These are phyloP conservation scores for Xylariaceae sp. DNA, from an alignment of 2,329 filamentous ascomycete genomes.

Conservation along the genomic window DNA sequence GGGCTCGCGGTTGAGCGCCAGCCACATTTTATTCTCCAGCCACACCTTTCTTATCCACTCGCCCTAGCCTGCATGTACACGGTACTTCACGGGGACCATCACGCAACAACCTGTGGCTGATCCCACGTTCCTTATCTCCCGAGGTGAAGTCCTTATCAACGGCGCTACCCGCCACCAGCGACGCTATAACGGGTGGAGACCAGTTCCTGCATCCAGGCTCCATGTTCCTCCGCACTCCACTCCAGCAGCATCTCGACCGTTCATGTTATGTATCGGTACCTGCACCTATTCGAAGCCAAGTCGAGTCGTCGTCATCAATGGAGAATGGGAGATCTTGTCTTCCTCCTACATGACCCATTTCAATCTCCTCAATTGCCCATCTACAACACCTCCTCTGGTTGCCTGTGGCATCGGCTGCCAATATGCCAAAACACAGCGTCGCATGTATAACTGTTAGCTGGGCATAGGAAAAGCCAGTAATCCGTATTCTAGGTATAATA, in stretches of 20 bases:
- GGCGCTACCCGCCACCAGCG: neutral
- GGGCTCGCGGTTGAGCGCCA: neutral
- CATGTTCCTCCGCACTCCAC: neutral
- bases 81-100: too few species aligned
- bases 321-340: neutral
- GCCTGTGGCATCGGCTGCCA: slow-evolving; percentile 18
- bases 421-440: slow-evolving; percentile 15
- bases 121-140: neutral
- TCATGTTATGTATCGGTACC: neutral
- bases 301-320: neutral
- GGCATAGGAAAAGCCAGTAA: slow-evolving; percentile 17
- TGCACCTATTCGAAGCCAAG: neutral
- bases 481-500: neutral
- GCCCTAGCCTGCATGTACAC: too few species aligned
- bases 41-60: too few species aligned
- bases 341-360: neutral
- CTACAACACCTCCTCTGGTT: neutral
- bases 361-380: neutral
- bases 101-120: neutral
- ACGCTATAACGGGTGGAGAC: neutral
- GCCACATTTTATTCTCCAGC: neutral
- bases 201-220: neutral
- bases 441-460: slow-evolving; percentile 22
- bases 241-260: neutral
- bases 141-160: neutral